Evolutionary conservation across 495 filamentous ascomycete species (phyloP), one percentile per base, ranked within the genome.

Genomic region (Tetracladium setigerum): DNA sequence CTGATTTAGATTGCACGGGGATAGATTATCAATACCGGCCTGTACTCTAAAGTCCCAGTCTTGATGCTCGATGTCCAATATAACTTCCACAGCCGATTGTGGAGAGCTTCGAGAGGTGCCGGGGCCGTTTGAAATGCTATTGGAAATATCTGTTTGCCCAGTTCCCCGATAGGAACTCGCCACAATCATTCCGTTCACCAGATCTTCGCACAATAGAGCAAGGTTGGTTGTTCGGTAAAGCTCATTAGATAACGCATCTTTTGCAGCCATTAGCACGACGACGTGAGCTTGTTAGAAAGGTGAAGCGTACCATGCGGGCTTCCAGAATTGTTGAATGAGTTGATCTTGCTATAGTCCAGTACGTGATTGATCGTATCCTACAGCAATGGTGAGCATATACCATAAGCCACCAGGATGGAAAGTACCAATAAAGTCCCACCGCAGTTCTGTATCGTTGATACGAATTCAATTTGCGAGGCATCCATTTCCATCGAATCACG

Each of bases 311-410:
- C n/a, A n/a, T n/a, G n/a, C n/a, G n/a, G n/a, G n/a, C n/a, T n/a
- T n/a, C n/a, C n/a, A n/a, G n/a, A n/a, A n/a, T n/a, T n/a, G n/a
- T n/a, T n/a, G n/a, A n/a, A n/a, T n/a, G n/a, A n/a, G n/a, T 56
- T 56, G 44, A 81, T 78, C 48, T 81, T 81, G 50, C 73, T 75
- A 54, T 73, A 81, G 49, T 83, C 78, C 2, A 83, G 66, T 18
- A 83, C 78, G 59, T 89, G 83, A 44, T 88, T 81, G 60, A 89
- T 82, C 0, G 84, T 87, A 49, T 90, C 86, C 12, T n/a, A n/a
- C n/a, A n/a, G n/a, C n/a, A n/a, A n/a, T n/a, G n/a, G n/a, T n/a
- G n/a, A n/a, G n/a, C n/a, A n/a, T n/a, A n/a, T n/a, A n/a, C n/a
- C n/a, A n/a, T n/a, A n/a, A n/a, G n/a, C n/a, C n/a, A n/a, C n/a